Percentiles rank a stretch among this genome's conserved stretches.
These are phyloP conservation scores for Ophiostoma sp. DNA, from an alignment of 2,329 filamentous ascomycete genomes.

Conservation along the genomic window DNA sequence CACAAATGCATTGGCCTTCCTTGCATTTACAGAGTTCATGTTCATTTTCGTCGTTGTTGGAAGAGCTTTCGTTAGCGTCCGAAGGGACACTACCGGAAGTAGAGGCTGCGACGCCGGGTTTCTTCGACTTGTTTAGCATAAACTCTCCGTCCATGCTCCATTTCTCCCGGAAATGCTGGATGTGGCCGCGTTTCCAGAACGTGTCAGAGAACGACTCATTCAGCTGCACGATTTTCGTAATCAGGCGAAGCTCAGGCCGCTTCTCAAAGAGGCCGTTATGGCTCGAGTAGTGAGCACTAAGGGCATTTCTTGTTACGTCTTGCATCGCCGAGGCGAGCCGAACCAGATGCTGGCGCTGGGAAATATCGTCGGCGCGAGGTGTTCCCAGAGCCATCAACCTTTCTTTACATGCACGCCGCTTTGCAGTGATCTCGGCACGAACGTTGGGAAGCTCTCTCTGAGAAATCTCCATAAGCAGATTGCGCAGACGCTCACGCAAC, in stretches of 20 bases:
- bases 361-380: background rate
- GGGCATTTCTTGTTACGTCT: background rate
- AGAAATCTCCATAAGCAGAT: background rate
- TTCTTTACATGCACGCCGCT: background rate
- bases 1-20: background rate
- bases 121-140: background rate
- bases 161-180: background rate
- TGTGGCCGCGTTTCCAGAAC: slow-evolving; percentile 33
- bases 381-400: background rate
- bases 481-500: background rate
- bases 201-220: slow-evolving; percentile 35
- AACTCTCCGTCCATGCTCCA: background rate
- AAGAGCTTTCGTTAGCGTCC: background rate
- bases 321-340: background rate
- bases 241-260: slow-evolving; percentile 32
- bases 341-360: background rate
- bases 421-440: background rate
- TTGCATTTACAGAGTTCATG: background rate
- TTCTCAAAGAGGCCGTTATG: slow-evolving; percentile 32
- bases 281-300: slow-evolving; percentile 31
- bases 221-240: slow-evolving; percentile 37
- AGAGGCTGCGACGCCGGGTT: too few relatives aligned
- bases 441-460: background rate
- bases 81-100: too few relatives aligned
- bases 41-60: too few relatives aligned